A percentile compares a stretch with the other conserved stretches of the same genome.
These are phyloP conservation scores for Penicillium sp. DNA, from an alignment of 2,329 filamentous ascomycete genomes.

Conservation along the genomic window DNA sequence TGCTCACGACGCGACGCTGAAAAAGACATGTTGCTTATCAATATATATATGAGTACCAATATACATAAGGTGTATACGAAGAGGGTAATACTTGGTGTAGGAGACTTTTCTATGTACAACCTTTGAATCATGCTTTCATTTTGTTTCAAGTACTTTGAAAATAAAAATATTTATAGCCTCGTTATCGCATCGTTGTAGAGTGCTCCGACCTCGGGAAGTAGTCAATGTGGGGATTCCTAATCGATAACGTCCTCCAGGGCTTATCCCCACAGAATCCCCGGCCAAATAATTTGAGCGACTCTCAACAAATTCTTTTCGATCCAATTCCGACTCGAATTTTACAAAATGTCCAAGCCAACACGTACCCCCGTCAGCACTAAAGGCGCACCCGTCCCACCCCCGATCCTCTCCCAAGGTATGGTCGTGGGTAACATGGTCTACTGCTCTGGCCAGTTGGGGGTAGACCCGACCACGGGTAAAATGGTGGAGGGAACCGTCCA, in stretches of 20 bases:
- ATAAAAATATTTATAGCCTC: neutral
- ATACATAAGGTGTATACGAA: too few relatives aligned
- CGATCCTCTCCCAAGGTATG: constrained; percentile 57
- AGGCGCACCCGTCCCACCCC: constrained; percentile 52
- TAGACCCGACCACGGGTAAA: constrained; percentile 53
- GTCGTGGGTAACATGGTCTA: constrained; percentile 64
- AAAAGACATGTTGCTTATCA: neutral
- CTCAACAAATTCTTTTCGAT: neutral
- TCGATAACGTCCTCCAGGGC: neutral
- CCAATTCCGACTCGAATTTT: neutral
- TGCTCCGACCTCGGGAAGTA: neutral
- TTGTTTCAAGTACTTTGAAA: too few relatives aligned
- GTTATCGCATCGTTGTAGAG: neutral
- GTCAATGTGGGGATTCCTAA: neutral
- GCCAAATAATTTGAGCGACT: neutral
- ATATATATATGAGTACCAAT: neutral
- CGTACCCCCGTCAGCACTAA: constrained; percentile 39
- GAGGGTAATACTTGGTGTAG: too few relatives aligned
- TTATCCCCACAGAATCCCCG: neutral
- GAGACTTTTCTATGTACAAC: too few relatives aligned
- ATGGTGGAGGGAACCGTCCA: constrained; percentile 57
- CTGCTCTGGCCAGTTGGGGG: constrained; percentile 63
- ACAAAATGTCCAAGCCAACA: constrained; percentile 13
- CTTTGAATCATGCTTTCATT: neutral
- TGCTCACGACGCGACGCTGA: neutral